Evolutionary conservation across 1,284 basidiomycete genomes (phyloP), one percentile per base, ranked within the genome.

Genomic region (Ganoderma lingzhi): DNA sequence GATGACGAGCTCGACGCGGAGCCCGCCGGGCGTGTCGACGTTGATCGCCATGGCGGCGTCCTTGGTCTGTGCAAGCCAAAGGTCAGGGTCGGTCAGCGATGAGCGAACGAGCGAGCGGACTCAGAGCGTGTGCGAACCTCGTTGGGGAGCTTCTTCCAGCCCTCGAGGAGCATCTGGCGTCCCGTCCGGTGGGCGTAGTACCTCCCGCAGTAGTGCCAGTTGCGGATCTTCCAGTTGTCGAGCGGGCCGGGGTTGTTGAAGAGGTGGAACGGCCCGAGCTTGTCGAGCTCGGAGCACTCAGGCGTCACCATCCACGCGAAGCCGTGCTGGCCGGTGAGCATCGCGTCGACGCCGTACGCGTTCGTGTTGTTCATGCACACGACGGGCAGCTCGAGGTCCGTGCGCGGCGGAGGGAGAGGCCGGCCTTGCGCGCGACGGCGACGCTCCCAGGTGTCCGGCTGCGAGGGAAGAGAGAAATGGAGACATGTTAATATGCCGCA

Each of bases 161-260:
- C 66, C 23, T 59, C 58, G 19, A 19, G 15, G 42, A 37, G 51
- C 42, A 72, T 67, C 37, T 14, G 14, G 42, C 59, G 44, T n/a
- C 56, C 58, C 0, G 64, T 68, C 44, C 66, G 59, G 64, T 72
- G 71, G 32, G 65, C 68, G 56, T 42, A 39, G 66, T 68, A 72
- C 51, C 68, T 45, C 44, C 71, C 71, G 32, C 66, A 67, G 44
- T 72, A 72, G 51, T 32, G 66, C 66, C 64, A 72, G 19, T 32
- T 41, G 14, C 32, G 44, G 37, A 63, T 60, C 14, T 63, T 63
- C 62, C 62, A 45, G 23, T 39, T 44, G 30, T 63, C 63, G 23
- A 48, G 55, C 12, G 44, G 30, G 17, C 59, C 39, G 17, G 67
- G 68, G 17, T 42, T 42, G 62, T 70, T 70, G 61, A 64, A 65